Evolutionary conservation across 441 rosid species (phyloP), one percentile per base, ranked within the genome.

Genomic region (Dalechampia spathulata): DNA sequence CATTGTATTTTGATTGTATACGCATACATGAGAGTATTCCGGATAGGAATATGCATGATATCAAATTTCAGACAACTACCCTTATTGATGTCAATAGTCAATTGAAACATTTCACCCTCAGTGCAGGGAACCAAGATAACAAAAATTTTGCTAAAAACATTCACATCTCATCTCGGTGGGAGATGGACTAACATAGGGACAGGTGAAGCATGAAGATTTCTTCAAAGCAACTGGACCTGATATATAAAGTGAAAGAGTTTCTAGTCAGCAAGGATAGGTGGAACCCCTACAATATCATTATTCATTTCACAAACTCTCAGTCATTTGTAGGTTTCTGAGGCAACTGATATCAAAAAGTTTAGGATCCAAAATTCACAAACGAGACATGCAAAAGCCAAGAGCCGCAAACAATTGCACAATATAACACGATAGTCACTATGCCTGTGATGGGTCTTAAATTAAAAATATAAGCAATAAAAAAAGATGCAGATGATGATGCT

Each of bases 1-100:
- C 37, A 48, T 45, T 51, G 49, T 63, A 60, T 52, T 63, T 62
- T 71, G 59, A 57, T 52, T 52, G 55, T 62, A 57, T 64, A 60
- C 58, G 62, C 49, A 54, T 39, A 22, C 17, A 44, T 15, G 20
- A 39, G 20, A 39, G n/a, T 1, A 57, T 17, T 23, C 27, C 21
- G 21, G 47, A 49, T 37, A 7, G 27, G 27, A 58, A 17, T 30
- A 60, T 17, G 45, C 6, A 20, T 8, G 34, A 61, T 41, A 49
- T 26, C 22, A 5, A 47, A 49, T 37, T 25, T 54, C 49, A 23
- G 43, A 48, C 60, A 51, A 52, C 17, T 40, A 39, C 38, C 25
- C 34, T 60, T 72, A 65, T 63, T 72, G n/a, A 41, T 53, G 53
- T 52, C 32, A 46, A 45, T 52, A 27, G 37, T 9, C 34, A 40